phyloP scores from a whole-genome alignment of 495 filamentous ascomycete species.

The Pyrenula aspistea region DNA sequence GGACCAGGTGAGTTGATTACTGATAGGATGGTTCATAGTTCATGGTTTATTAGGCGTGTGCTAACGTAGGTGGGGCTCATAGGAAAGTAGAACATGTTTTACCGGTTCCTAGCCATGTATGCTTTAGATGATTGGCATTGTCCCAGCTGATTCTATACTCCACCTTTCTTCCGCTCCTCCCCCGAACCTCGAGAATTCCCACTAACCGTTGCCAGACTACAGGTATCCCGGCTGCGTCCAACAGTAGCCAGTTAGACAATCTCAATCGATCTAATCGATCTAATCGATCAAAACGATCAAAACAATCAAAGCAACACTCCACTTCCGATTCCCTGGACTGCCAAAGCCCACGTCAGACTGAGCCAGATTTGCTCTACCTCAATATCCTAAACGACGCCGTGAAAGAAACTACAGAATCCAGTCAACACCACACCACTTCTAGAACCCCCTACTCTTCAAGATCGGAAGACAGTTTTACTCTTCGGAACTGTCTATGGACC shows the following conservation, averaged over 20 bases:
- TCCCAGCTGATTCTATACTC: neutral
- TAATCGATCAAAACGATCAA: neutral
- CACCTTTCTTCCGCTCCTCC: neutral
- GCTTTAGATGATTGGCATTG: neutral
- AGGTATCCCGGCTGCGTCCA: neutral
- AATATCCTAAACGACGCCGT: constrained; percentile 8
- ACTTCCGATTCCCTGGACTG: neutral
- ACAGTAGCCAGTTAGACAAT: neutral
- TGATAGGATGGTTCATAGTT: neutral
- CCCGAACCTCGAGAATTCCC: neutral
- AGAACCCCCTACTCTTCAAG: neutral
- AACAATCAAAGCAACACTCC: neutral
- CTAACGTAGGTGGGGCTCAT: neutral
- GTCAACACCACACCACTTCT: constrained; percentile 1
- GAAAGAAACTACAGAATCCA: constrained; percentile 7
- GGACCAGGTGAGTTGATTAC: constrained; percentile 7
- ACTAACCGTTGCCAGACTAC: neutral
- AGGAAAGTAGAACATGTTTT: neutral
- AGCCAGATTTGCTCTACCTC: constrained; percentile 8
- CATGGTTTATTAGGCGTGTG: neutral
- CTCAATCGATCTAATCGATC: neutral
- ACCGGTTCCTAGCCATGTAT: neutral
- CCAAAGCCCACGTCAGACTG: constrained; percentile 7
- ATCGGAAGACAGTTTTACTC: neutral
- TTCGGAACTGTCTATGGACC: constrained; percentile 5